These are phyloP conservation scores for Pythium aphanidermatum DNA, from an alignment of 352 stramenopile genomes.

Conservation along the genomic window DNA sequence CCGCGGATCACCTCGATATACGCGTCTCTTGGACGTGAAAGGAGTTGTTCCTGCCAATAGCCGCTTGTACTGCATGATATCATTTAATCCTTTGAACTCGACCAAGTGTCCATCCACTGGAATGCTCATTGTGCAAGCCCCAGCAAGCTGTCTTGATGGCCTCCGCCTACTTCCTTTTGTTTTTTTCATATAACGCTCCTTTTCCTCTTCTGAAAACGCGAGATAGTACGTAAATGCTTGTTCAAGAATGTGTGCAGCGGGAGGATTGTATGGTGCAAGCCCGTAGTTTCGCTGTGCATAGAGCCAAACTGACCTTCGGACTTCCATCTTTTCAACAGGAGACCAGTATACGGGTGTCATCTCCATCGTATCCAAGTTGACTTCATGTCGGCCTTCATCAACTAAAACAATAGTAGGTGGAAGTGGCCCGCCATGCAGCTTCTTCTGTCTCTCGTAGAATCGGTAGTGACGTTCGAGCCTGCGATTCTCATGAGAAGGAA, in stretches of 20 bases:
- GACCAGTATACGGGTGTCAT: slow-evolving; percentile 83
- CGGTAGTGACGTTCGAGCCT: slow-evolving; percentile 62
- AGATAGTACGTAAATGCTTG: slow-evolving; percentile 74
- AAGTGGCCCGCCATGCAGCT: slow-evolving; percentile 25
- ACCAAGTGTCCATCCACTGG: slow-evolving; percentile 76
- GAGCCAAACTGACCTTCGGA: slow-evolving; percentile 71
- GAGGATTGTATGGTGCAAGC: slow-evolving; percentile 64
- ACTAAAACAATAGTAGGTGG: slow-evolving; percentile 63
- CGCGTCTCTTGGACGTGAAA: slow-evolving; percentile 74
- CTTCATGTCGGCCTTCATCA: slow-evolving; percentile 77
- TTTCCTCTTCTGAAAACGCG: slow-evolving; percentile 56
- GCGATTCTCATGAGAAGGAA: slow-evolving; percentile 62
- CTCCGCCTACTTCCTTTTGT: slow-evolving; percentile 29
- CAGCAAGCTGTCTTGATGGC: slow-evolving; percentile 1
- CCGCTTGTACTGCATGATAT: slow-evolving; percentile 82
- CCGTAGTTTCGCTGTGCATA: slow-evolving; percentile 81
- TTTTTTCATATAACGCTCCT: slow-evolving; percentile 42
- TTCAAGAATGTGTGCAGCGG: slow-evolving; percentile 42
- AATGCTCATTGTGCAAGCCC: slow-evolving; percentile 48
- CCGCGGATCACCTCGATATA: slow-evolving; percentile 72
- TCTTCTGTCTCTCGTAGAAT: slow-evolving; percentile 56
- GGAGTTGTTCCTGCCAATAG: slow-evolving; percentile 67
- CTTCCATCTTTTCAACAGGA: slow-evolving; percentile 53
- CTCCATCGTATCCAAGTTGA: slow-evolving; percentile 66
- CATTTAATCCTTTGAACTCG: slow-evolving; percentile 67